Evolutionary conservation across 495 filamentous ascomycete species (phyloP).

Genomic region (Aspergillus wentii): DNA sequence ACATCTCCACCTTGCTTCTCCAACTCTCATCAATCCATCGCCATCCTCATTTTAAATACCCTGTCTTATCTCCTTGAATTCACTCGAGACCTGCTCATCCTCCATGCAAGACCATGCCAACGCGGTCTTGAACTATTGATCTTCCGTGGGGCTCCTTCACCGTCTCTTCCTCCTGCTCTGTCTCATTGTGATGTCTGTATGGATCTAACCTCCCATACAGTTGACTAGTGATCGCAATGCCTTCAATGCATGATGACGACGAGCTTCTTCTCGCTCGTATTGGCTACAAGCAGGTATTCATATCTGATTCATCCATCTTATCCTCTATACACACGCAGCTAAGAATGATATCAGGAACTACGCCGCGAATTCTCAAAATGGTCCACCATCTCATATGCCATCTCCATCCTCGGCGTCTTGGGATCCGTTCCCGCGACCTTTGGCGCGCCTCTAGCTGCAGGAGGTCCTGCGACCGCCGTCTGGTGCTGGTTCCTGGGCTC

Average conservation of each 20-base stretch:
- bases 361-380: conserved; percentile 66
- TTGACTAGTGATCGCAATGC: too few relatives aligned
- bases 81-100: too few relatives aligned
- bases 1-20: too few relatives aligned
- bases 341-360: conserved; percentile 59
- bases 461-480: conserved; percentile 66
- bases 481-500: conserved; percentile 71
- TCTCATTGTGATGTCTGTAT: too few relatives aligned
- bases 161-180: conserved; percentile 20
- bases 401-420: conserved; percentile 65
- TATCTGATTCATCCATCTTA: conserved; percentile 2
- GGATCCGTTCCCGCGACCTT: conserved; percentile 69
- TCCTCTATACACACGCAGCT: too few relatives aligned
- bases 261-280: conserved; percentile 61
- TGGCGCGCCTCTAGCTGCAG: conserved; percentile 54
- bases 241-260: conserved; percentile 57
- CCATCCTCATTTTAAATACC: too few relatives aligned
- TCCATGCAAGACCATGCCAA: too few relatives aligned
- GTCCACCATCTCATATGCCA: conserved; percentile 71
- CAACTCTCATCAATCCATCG: too few relatives aligned
- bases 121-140: too few relatives aligned
- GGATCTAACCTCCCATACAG: too few relatives aligned
- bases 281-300: conserved; percentile 62
- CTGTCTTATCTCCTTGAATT: too few relatives aligned
- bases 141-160: conserved; percentile 7